These are phyloP conservation scores for Quercus tomentella DNA, from an alignment of 331 rosid species.

Conservation along the genomic window DNA sequence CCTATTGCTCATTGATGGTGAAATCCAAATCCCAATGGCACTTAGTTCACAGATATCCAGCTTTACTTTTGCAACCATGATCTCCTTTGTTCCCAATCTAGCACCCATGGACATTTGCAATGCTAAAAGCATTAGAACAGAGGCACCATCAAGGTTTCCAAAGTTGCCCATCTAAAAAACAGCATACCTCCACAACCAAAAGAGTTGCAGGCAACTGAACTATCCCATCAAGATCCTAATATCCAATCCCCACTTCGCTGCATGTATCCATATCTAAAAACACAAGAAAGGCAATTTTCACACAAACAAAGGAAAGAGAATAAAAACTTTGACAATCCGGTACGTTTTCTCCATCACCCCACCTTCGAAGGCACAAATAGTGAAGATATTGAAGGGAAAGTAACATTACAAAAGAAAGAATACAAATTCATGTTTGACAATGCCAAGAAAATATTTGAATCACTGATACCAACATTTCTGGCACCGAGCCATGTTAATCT, in stretches of 20 bases:
- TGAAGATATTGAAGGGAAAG: slow-evolving; percentile 1
- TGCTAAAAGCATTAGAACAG: slow-evolving; percentile 95
- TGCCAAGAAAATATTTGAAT: neutral
- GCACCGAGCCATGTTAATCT: neutral
- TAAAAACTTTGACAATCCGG: slow-evolving; percentile 32
- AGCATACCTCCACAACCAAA: slow-evolving; percentile 98
- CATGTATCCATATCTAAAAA: slow-evolving; percentile 92
- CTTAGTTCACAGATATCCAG: slow-evolving; percentile 80
- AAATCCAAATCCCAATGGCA: slow-evolving; percentile 83
- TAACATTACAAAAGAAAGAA: neutral
- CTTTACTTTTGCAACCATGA: slow-evolving; percentile 92
- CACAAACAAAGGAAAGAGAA: slow-evolving; percentile 59
- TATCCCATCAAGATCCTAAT: slow-evolving; percentile 99
- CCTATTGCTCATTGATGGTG: slow-evolving; percentile 66
- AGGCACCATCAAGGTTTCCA: slow-evolving; percentile 77
- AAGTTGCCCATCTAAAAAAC: slow-evolving; percentile 89
- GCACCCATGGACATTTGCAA: slow-evolving; percentile 97
- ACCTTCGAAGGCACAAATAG: slow-evolving; percentile 21
- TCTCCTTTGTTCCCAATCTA: slow-evolving; percentile 95
- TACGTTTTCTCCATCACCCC: slow-evolving; percentile 34
- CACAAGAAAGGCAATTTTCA: slow-evolving; percentile 71
- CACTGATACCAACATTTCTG: neutral
- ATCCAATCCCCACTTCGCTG: slow-evolving; percentile 96
- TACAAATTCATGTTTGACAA: neutral
- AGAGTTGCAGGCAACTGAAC: slow-evolving; percentile 95